Conservation (phyloP, 192 early-diverging fungal species). For the Coemansia aciculifera region DNA sequence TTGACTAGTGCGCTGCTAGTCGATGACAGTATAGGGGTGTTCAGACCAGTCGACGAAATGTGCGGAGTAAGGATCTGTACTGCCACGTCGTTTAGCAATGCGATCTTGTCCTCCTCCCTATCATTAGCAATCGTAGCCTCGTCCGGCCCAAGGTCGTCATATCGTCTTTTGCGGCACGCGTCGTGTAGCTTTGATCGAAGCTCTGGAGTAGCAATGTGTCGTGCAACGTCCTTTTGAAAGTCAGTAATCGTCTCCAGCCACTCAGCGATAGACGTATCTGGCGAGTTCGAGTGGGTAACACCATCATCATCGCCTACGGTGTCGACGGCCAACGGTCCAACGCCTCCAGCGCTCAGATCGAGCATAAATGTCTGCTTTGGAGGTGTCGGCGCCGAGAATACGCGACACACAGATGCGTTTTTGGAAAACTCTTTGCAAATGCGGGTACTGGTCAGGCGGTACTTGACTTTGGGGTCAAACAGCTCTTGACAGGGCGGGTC, state of each 20-base stretch:
- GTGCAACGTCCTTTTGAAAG: constrained; percentile 48
- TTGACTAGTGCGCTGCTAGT: background rate
- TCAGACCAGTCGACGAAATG: background rate
- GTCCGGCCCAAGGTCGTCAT: background rate
- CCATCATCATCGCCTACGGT: background rate
- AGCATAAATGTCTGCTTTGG: background rate
- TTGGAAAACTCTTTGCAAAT: constrained; percentile 33
- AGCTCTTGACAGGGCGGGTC: constrained; percentile 46
- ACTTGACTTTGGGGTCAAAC: constrained; percentile 49
- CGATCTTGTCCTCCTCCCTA: constrained; percentile 12
- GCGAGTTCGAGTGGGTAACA: constrained; percentile 13
- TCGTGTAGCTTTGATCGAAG: background rate
- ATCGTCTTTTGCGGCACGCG: constrained; percentile 1
- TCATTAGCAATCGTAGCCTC: background rate
- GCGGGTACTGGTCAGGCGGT: constrained; percentile 31
- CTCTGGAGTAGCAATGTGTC: constrained; percentile 12
- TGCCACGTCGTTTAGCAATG: constrained; percentile 22
- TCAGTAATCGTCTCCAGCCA: constrained; percentile 46
- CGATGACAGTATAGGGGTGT: background rate
- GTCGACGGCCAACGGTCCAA: background rate
- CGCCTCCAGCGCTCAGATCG: background rate
- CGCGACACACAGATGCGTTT: constrained; percentile 7
- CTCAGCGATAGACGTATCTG: constrained; percentile 22
- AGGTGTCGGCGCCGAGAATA: background rate
- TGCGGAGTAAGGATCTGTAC: constrained; percentile 19